These are phyloP conservation scores for Sarocladium oryzae DNA, from an alignment of 2,329 filamentous ascomycete species.

Conservation along the genomic window DNA sequence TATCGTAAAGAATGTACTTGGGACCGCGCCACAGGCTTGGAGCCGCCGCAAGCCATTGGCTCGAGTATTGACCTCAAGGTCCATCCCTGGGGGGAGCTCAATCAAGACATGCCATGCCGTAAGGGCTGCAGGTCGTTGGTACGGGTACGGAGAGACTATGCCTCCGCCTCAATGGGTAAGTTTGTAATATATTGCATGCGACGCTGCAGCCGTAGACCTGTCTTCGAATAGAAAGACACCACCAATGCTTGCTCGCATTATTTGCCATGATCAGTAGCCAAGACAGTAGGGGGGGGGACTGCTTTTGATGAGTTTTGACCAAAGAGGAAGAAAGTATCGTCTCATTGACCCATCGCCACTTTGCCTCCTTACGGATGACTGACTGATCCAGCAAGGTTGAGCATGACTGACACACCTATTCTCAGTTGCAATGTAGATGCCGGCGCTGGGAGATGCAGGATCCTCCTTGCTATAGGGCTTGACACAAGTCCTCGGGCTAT, in stretches of 20 bases:
- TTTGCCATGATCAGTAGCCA: not conserved
- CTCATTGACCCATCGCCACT: not conserved
- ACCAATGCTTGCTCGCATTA: not conserved
- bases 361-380: not conserved
- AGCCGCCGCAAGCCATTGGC: not conserved
- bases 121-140: not conserved
- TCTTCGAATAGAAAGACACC: not conserved
- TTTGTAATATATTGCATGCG: slow-evolving; percentile 5
- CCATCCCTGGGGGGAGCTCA: not conserved
- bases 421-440: not conserved
- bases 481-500: too few relatives aligned
- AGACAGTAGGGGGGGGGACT: not conserved
- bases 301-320: not conserved
- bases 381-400: not conserved
- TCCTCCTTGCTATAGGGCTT: not conserved
- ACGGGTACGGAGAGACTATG: slow-evolving; percentile 7
- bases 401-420: not conserved
- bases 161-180: not conserved
- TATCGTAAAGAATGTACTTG: not conserved
- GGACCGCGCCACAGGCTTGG: not conserved
- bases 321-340: not conserved
- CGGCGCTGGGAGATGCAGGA: not conserved
- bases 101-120: not conserved
- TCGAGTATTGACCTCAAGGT: not conserved
- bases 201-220: not conserved